Evolutionary conservation across 2,329 filamentous ascomycete species (phyloP), one percentile per base, ranked within the genome.

Genomic region (Penicillium sp.): DNA sequence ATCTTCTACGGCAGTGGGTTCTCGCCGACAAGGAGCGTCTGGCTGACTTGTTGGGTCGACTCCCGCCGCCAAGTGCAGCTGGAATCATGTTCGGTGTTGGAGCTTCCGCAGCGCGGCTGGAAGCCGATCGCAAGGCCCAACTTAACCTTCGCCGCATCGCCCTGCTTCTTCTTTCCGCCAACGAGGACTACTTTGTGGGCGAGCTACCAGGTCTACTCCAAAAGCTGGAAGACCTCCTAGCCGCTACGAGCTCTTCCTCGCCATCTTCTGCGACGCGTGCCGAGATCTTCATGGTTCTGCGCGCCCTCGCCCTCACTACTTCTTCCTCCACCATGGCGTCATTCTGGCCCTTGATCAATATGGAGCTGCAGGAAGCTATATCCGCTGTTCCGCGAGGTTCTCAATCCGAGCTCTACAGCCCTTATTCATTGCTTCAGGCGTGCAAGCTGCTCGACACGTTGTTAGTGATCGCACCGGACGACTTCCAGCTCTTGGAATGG

Each of bases 41-140:
- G 74, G 78, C 86, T 0, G 94, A 99, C 56, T 77, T 96, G 4
- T 74, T 97, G 8, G 79, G 83, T 34, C 87, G 90, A 18, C 82
- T 99, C 56, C 86, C 86, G 6, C 83, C 92, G 4, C 94, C 94
- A 6, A 90, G 92, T 1, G 93, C 92, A 13, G 94, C 95, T 0
- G 94, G 94, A 8, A 95, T 99, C 62, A 93, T 99, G 69, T 99
- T 99, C 66, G 94, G 94, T n/a, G 94, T 99, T 0, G 95, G 95
- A 10, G 94, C 94, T 6, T 91, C 90, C 21, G 95, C 92, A 41
- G 94, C 94, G 33, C 83, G 94, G 53, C 82, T 95, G n/a, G 94
- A 99, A 73, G 91, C 95, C 6, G 94, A 99, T 71, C 87, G 92
- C 52, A 94, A 88, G 73, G 91, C 92, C 1, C 93, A 97, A 72